Evolutionary conservation across 306 rosid genomes (phyloP).

Genomic region (Lotus japonicus): DNA sequence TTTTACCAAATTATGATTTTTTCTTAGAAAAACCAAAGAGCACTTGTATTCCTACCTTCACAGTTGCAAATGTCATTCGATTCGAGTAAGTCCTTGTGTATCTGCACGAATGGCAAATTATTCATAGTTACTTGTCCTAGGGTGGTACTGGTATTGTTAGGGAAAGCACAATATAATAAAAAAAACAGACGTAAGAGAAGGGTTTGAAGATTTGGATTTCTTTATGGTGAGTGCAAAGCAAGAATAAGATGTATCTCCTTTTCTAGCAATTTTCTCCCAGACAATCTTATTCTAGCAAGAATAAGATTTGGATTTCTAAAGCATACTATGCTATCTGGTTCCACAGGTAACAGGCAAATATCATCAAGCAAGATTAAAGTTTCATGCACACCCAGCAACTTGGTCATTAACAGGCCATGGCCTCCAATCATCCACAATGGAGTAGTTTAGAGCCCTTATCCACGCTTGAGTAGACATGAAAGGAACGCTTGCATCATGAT

Average conservation of each 20-base stretch:
- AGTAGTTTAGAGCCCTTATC: constrained; percentile 46
- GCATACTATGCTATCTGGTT: not conserved
- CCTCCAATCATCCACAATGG: constrained; percentile 36
- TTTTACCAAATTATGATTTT: not conserved
- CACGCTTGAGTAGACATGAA: constrained; percentile 40
- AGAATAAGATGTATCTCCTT: too few species aligned
- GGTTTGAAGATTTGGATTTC: too few species aligned
- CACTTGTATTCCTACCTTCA: constrained; percentile 22
- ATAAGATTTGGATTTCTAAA: too few species aligned
- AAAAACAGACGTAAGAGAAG: too few species aligned
- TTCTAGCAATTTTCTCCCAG: too few species aligned
- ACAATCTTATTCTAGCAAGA: too few species aligned
- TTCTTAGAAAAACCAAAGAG: not conserved
- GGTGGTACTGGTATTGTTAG: too few species aligned
- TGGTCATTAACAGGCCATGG: constrained; percentile 36
- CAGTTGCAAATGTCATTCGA: constrained; percentile 39
- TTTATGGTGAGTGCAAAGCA: too few species aligned
- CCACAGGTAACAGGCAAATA: not conserved
- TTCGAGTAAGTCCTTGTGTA: constrained; percentile 36
- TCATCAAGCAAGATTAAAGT: not conserved
- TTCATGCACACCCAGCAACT: constrained; percentile 39
- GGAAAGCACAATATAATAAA: too few species aligned
- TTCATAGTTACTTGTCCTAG: too few species aligned
- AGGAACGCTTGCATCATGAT: too few species aligned
- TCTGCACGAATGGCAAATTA: not conserved